A percentile compares a stretch with the other conserved stretches of the same genome.
Evolutionary conservation across 371 early-diverging fungal species (phyloP).

Genomic region (Choanephora cucurbitarum): DNA sequence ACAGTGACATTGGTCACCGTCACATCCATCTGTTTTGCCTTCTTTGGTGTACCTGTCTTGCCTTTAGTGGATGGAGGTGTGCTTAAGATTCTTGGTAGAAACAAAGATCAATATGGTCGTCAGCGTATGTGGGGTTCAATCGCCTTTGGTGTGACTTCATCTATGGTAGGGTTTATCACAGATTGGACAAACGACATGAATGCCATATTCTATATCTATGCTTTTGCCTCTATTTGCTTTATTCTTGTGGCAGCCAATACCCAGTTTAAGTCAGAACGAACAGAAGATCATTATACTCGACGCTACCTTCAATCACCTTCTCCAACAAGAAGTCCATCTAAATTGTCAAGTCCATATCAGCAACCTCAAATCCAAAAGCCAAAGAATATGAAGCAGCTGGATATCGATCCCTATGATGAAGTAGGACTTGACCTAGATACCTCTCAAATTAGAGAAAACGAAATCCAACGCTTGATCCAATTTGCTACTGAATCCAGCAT

Average conservation of each 20-base stretch:
- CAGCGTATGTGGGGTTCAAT: conserved; percentile 60
- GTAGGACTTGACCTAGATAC: conserved; percentile 30
- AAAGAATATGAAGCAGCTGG: conserved; percentile 31
- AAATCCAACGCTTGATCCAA: conserved; percentile 51
- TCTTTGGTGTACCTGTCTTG: conserved; percentile 54
- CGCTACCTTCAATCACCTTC: not conserved
- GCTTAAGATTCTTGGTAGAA: conserved; percentile 48
- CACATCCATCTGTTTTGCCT: conserved; percentile 54
- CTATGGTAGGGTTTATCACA: conserved; percentile 47
- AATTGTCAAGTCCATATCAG: not conserved
- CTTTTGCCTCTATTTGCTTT: conserved; percentile 44
- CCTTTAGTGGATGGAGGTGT: conserved; percentile 58
- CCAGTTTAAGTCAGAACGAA: conserved; percentile 47
- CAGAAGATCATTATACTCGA: conserved; percentile 10
- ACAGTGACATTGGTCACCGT: conserved; percentile 44
- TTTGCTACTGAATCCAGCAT: conserved; percentile 59
- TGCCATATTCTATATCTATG: conserved; percentile 52
- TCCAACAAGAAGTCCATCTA: not conserved
- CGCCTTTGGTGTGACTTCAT: conserved; percentile 51
- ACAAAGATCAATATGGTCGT: conserved; percentile 54
- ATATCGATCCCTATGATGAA: conserved; percentile 37
- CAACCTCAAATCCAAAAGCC: not conserved
- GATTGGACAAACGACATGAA: conserved; percentile 56
- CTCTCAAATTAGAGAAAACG: conserved; percentile 44
- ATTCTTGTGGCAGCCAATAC: conserved; percentile 48